Base-by-base conservation (phyloP, 2,329 filamentous ascomycete genomes). In the Ophiocordyceps camponoti-saundersi region DNA sequence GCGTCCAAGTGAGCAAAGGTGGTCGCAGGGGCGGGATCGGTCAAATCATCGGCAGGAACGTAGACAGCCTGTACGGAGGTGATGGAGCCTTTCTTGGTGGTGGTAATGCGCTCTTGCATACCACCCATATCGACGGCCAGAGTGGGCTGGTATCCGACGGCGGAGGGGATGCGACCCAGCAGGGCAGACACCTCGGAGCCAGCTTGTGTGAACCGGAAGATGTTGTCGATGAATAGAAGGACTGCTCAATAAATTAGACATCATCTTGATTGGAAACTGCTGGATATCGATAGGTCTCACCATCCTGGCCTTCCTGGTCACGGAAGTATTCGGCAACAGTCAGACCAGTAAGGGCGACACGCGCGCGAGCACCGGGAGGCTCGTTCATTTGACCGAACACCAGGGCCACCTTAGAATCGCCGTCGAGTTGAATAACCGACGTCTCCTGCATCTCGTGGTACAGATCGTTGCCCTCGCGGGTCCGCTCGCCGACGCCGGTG, bases 391-490 rank as follows among this genome's bases (percentile, higher is more conserved):
- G 92, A 79, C 92, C 92, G 75, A 98, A 98, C 59, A 98, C 92
- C 59, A 98, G 77, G 55, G 92, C 87, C 76, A 96, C 92, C 84
- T 98, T 98, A 70, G 92, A 96, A 64, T 95, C 90, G 71, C 92
- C 92, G 56, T 98, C 92, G 57, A 98, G 87, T 72, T 98, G 82
- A 72, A 98, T 98, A 79, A 98, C 92, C 65, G 85, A 87, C 59
- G 92, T 98, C 77, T 98, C 90, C 79, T 96, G 92, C 92, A 98
- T 98, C 81, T 98, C 92, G 76, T 98, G 90, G 84, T 98, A 98
- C 79, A 98, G 72, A 82, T 98, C 92, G 82, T 98, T 98, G 80
- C 92, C 92, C 82, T 98, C 92, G 87, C 92, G 92, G 67, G 92
- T 98, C 79, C 92, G 90, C 84, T 98, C 92, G 70, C 92, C 92